These are phyloP conservation scores for Quercus engelmannii DNA, from an alignment of 306 rosid species.

Conservation along the genomic window DNA sequence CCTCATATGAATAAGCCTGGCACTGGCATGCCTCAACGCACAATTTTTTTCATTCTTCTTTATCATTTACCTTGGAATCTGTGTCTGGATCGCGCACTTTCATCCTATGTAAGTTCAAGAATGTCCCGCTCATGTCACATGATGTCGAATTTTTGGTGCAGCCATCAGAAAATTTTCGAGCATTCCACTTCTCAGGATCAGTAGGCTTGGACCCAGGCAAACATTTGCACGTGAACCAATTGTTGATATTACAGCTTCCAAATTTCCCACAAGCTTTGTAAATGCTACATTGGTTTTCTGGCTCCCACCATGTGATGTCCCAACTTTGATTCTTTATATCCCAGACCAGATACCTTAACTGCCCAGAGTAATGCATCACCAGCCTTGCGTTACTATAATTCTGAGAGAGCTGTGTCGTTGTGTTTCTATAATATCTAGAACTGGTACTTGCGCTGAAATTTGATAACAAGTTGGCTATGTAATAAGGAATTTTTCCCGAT, in stretches of 20 bases:
- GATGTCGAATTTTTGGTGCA: slow-evolving; percentile 6
- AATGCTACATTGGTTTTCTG: slow-evolving; percentile 11
- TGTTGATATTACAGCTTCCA: slow-evolving; percentile 16
- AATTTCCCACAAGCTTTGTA: slow-evolving; percentile 31
- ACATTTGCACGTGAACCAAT: slow-evolving; percentile 17
- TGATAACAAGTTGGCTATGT: not conserved
- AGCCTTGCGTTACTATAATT: slow-evolving; percentile 4
- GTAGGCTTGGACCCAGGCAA: slow-evolving; percentile 35
- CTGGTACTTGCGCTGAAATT: not conserved
- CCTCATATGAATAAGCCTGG: slow-evolving; percentile 37
- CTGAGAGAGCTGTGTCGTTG: too few species aligned
- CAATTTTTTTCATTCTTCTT: slow-evolving; percentile 8
- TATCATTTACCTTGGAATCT: accelerated
- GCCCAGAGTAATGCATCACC: slow-evolving; percentile 17
- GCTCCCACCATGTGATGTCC: slow-evolving; percentile 1
- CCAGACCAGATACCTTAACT: not conserved
- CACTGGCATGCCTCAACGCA: slow-evolving; percentile 21
- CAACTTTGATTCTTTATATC: not conserved
- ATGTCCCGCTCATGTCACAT: not conserved
- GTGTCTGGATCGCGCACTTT: not conserved
- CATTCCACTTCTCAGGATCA: not conserved
- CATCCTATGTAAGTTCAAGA: slow-evolving; percentile 14
- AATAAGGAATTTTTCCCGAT: too few species aligned
- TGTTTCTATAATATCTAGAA: too few species aligned
- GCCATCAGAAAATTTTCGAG: slow-evolving; percentile 2